Conservation (phyloP, 768 basidiomycete species). For the Boletus rubropictus region DNA sequence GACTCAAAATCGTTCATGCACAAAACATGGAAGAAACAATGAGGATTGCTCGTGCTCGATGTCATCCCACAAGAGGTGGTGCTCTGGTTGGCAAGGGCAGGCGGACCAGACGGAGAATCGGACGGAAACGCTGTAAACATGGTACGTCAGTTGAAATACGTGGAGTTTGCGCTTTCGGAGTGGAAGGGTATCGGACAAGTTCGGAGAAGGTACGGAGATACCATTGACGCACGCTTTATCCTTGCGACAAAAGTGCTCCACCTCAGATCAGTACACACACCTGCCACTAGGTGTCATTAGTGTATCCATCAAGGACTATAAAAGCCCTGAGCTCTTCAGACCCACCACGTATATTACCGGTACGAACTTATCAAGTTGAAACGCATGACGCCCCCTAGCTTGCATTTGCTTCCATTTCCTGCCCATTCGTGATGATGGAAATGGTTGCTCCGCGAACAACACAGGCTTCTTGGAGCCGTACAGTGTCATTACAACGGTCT, state of each 20-base stretch:
- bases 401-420: background rate
- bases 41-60: constrained; percentile 29
- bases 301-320: background rate
- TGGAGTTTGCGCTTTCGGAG: constrained; percentile 15
- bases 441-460: background rate
- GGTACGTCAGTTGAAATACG: constrained; percentile 33
- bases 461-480: background rate
- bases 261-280: background rate
- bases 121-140: constrained; percentile 32
- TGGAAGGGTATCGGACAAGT: background rate
- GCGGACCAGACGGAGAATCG: constrained; percentile 24
- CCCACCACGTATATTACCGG: background rate
- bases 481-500: background rate
- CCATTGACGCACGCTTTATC: constrained; percentile 8
- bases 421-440: background rate
- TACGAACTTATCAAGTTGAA: background rate
- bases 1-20: constrained; percentile 67
- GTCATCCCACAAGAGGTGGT: constrained; percentile 19
- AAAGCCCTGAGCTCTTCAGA: background rate
- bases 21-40: constrained; percentile 38
- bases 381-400: background rate
- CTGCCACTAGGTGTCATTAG: constrained; percentile 8
- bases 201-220: background rate
- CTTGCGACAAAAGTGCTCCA: background rate
- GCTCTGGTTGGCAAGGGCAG: constrained; percentile 12